Evolutionary conservation across 176 grass and related monocot species (phyloP).

Genomic region (Eremochloa ophiuroides): DNA sequence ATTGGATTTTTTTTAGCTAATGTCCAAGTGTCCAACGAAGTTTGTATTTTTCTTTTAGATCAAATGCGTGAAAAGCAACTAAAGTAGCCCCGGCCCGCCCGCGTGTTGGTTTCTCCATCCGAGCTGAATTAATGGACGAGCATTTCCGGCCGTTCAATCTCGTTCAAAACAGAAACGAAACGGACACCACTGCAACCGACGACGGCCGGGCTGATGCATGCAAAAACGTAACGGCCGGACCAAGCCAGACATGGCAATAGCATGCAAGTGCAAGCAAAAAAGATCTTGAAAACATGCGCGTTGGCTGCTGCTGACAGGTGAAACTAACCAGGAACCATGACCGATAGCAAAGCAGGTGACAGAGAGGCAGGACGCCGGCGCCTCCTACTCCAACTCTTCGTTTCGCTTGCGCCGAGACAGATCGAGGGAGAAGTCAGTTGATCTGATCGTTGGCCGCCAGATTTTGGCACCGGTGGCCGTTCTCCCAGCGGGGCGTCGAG

Average conservation of each 20-base stretch:
- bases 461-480: background rate
- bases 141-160: background rate
- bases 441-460: background rate
- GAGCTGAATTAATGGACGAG: background rate
- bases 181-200: too few relatives aligned
- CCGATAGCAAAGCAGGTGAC: background rate
- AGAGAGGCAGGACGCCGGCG: too few relatives aligned
- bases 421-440: background rate
- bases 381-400: too few relatives aligned
- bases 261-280: background rate
- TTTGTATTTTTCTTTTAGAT: too few relatives aligned
- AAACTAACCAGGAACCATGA: background rate
- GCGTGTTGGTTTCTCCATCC: too few relatives aligned
- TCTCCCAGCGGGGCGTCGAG: too few relatives aligned
- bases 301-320: background rate
- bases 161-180: background rate
- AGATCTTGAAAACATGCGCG: background rate
- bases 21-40: too few relatives aligned
- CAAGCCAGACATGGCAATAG: background rate
- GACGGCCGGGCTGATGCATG: background rate
- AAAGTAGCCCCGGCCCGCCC: too few relatives aligned
- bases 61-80: too few relatives aligned
- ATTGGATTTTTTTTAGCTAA: too few relatives aligned
- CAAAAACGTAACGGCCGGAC: background rate
- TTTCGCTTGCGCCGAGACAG: background rate